Evolutionary conservation across 345 rosid species (phyloP).

Genomic region (Pugionium cornutum): DNA sequence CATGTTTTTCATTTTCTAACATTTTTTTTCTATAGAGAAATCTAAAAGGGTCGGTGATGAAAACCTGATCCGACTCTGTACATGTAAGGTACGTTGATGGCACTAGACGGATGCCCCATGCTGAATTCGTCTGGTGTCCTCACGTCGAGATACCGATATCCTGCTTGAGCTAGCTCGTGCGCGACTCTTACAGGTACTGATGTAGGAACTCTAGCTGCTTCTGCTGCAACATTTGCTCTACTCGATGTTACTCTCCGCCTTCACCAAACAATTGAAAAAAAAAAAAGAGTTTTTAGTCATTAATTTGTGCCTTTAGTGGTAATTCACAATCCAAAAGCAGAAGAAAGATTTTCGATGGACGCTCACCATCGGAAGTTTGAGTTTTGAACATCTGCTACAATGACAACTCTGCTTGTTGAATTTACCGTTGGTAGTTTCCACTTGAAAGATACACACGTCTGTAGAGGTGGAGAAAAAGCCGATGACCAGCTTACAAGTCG

Average conservation of each 20-base stretch:
- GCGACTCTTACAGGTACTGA: conserved; percentile 95
- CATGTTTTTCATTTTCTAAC: background rate
- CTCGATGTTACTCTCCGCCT: conserved; percentile 33
- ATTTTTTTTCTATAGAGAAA: background rate
- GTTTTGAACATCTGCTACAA: conserved; percentile 18
- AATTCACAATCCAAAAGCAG: background rate
- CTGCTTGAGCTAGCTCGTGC: conserved; percentile 81
- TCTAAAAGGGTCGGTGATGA: background rate
- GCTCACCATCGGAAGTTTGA: conserved; percentile 39
- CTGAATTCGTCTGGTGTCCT: conserved; percentile 77
- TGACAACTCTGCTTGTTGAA: conserved; percentile 13
- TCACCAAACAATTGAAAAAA: background rate
- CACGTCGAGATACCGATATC: conserved; percentile 76
- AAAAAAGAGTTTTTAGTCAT: background rate
- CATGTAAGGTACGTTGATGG: conserved; percentile 83
- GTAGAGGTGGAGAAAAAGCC: conserved; percentile 16
- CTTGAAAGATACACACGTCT: conserved; percentile 13
- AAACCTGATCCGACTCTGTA: conserved; percentile 80
- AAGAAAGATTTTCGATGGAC: background rate
- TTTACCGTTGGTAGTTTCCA: conserved; percentile 8
- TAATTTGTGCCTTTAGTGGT: background rate
- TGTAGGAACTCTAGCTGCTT: conserved; percentile 55
- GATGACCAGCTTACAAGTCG: conserved; percentile 35
- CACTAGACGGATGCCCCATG: conserved; percentile 75
- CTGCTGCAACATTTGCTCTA: conserved; percentile 40